Percentiles rank a stretch among this genome's conserved stretches.
Conservation (phyloP, 805 yeast species). For the Lachancea thermotolerans region DNA sequence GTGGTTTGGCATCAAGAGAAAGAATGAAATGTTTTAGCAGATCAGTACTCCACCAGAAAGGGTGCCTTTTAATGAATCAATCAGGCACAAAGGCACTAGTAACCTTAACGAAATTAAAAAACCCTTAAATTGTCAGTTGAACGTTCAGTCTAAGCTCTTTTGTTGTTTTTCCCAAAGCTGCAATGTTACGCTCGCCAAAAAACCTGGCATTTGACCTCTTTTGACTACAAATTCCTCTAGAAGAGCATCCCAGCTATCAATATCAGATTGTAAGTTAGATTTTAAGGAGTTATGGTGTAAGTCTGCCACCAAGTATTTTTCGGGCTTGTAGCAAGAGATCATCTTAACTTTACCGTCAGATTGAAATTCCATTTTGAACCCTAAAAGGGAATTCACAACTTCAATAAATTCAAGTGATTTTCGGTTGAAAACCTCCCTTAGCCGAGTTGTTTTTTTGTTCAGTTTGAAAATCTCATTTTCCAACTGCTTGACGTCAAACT, state of each 20-base stretch:
- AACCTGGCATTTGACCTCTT: conserved; percentile 66
- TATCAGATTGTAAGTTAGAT: conserved; percentile 32
- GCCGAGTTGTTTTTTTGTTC: conserved; percentile 46
- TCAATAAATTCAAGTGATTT: conserved; percentile 69
- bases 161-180: conserved; percentile 48
- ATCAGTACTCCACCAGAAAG: no score
- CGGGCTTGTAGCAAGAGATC: conserved; percentile 39
- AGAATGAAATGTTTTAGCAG: no score
- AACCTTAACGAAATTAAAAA: no score
- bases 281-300: conserved; percentile 47
- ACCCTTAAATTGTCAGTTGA: no score
- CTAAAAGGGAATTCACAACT: conserved; percentile 60
- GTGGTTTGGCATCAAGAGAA: no score
- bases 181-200: conserved; percentile 66
- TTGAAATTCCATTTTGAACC: conserved; percentile 65
- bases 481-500: conserved; percentile 43
- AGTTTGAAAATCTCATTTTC: conserved; percentile 43
- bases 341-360: conserved; percentile 50
- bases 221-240: conserved; percentile 62
- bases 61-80: no score
- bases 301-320: conserved; percentile 49
- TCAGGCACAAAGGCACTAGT: no score
- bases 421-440: conserved; percentile 49
- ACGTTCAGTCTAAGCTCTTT: background rate
- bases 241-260: conserved; percentile 41